These are phyloP conservation scores for Dendrobium huoshanense DNA, from an alignment of 106 monocot genomes.

Conservation along the genomic window DNA sequence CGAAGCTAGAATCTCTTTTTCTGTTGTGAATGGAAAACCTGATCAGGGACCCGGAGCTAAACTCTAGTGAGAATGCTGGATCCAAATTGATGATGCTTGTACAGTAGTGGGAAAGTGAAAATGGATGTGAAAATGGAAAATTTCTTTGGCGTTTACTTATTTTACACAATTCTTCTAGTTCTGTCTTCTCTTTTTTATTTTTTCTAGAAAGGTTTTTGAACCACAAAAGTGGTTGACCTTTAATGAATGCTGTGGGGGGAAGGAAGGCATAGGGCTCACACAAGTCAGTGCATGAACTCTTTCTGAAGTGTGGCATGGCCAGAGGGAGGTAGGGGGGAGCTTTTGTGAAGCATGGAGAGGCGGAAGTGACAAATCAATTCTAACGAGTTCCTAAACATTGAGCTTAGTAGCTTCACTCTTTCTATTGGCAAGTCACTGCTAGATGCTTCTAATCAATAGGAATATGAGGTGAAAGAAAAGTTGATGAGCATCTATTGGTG, in stretches of 20 bases:
- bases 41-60: no score
- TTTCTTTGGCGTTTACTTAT: no score
- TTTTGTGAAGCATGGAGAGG: neutral
- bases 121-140: no score
- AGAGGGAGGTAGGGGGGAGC: neutral
- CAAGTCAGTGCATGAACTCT: neutral
- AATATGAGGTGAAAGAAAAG: neutral
- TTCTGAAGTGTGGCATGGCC: neutral
- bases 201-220: no score
- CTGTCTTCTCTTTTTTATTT: no score
- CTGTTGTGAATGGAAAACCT: no score
- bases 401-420: no score
- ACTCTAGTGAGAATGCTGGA: no score
- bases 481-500: neutral
- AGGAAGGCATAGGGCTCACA: neutral
- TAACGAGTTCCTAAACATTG: neutral
- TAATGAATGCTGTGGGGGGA: neutral
- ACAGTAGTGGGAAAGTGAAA: no score
- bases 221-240: neutral
- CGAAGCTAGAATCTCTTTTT: no score
- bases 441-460: slow-evolving; percentile 3
- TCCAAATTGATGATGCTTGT: no score
- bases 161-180: no score
- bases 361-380: neutral
- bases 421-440: neutral